A percentile compares a stretch with the other conserved stretches of the same genome.
Evolutionary conservation across 2,329 filamentous ascomycete species (phyloP).

Genomic region (Fusarium ambrosium): DNA sequence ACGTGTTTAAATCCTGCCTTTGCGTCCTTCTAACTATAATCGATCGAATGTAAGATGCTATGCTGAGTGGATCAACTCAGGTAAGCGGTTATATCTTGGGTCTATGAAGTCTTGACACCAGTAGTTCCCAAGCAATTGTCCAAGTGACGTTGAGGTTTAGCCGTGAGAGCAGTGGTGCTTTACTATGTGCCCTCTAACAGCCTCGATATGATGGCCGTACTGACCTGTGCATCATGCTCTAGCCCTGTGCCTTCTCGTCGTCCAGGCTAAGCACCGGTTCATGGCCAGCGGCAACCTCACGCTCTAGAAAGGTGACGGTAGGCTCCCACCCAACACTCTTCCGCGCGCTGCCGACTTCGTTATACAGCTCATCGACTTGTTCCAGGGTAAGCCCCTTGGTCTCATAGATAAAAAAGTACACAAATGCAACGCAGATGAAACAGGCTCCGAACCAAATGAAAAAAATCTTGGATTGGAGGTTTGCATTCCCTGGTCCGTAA

Average conservation of each 20-base stretch:
- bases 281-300: background rate
- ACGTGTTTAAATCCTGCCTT: background rate
- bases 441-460: constrained; percentile 75
- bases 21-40: background rate
- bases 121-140: background rate
- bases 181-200: background rate
- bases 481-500: constrained; percentile 59
- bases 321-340: constrained; percentile 48
- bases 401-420: constrained; percentile 75
- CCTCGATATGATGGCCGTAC: background rate
- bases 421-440: constrained; percentile 66
- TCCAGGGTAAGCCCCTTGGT: constrained; percentile 82
- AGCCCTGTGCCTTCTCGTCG: background rate
- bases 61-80: background rate
- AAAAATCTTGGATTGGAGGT: constrained; percentile 64
- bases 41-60: background rate
- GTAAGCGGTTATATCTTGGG: background rate
- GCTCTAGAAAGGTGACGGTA: background rate
- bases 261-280: background rate
- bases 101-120: background rate
- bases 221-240: background rate
- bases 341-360: constrained; percentile 59
- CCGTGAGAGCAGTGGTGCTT: background rate
- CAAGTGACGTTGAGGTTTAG: background rate
- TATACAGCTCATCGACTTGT: constrained; percentile 77